Base-by-base conservation (phyloP, 148 eudicot species). In the Camellia lanceoleosa region DNA sequence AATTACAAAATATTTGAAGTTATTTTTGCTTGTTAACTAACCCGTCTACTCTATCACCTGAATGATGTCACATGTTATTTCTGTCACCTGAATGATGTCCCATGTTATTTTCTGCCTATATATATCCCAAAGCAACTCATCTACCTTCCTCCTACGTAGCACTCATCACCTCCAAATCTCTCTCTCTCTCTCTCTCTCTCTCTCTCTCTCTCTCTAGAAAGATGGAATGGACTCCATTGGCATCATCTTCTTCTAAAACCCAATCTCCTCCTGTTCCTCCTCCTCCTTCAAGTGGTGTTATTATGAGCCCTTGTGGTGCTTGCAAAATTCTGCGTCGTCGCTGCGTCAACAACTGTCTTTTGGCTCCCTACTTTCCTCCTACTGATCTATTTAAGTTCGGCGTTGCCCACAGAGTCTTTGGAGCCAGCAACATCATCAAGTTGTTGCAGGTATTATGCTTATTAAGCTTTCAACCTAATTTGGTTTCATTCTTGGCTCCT, bases 371-470 rank as follows among this genome's bases (percentile, higher is more conserved):
- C 62, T 90, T 90, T 65, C 96, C 96, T 16, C 96, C 96, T 0
- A 86, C 89, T 9, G 92, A 92, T 65, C 96, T 93, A 2, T 86
- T 90, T 83, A 90, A 87, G 80, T 92, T 92, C 86, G 84, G 91
- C 76, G 89, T 88, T 72, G 96, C 96, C 18, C 96, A 92, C 49
- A 86, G 87, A 75, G 93, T 92, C 67, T 92, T 90, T 76, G 95
- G 95, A 78, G 93, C 95, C 64, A 92, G 93, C 87, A 92, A 92
- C 83, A 92, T 92, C 84, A 92, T 90, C 80, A 92, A 92, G 81
- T 52, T 92, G 44, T 81, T 92, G 59, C 96, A 92, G 93, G 96
- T 92, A 88, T 30, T 30, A 30, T 30, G 38, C 38, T 30, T 3
- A 0, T 5, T 30, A 30, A 30, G 38, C 38, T 30, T 30, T 30